Evolutionary conservation across 2,329 filamentous ascomycete genomes (phyloP), one percentile per base, ranked within the genome.

Genomic region (Aspergillus sp.): DNA sequence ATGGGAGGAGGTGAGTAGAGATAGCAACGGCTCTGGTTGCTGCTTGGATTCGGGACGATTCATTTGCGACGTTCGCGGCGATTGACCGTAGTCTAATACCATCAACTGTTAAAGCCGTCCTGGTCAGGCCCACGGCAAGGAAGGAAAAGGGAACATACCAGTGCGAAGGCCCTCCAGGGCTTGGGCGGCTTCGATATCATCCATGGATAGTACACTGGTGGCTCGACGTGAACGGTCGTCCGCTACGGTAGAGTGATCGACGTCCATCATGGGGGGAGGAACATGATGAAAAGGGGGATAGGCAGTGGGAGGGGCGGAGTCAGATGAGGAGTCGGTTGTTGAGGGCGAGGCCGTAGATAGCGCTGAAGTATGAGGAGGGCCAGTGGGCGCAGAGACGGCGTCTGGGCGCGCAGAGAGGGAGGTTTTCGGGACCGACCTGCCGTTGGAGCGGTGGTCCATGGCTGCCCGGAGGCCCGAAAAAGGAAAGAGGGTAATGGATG

Each of bases 1-100:
- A 72, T 97, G 92, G 1, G 91, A 91, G 2, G 91, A 93, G 0
- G 92, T 96, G 21, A 98, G 85, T 1, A 98, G 86, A 5, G 91
- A 91, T 3, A 98, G 81, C 5, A 97, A 82, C 1, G 93, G 95
- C 75, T 97, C 92, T 5, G 87, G 83, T 43, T 89, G 84, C 13
- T 81, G 77, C 52, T 66, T 67, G 1, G 81, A 78, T 28, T 78
- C 47, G 76, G 74, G 68, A 60, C 71, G 59, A 12, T 63, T 72
- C 58, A 64, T 70, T 68, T 75, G 73, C 62, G 70, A 69, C 1
- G 81, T 67, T 54, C 82, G 81, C 10, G 88, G 87, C 15, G 87
- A 89, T 56, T 88, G 88, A 51, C 88, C 82, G 64, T 88, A 90
- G 70, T 91, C 87, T 89, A 38, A 6, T 23, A 49, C 30, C 15